Base-by-base conservation (phyloP, 495 filamentous ascomycete genomes). In the Aspergillus heteromorphus region DNA sequence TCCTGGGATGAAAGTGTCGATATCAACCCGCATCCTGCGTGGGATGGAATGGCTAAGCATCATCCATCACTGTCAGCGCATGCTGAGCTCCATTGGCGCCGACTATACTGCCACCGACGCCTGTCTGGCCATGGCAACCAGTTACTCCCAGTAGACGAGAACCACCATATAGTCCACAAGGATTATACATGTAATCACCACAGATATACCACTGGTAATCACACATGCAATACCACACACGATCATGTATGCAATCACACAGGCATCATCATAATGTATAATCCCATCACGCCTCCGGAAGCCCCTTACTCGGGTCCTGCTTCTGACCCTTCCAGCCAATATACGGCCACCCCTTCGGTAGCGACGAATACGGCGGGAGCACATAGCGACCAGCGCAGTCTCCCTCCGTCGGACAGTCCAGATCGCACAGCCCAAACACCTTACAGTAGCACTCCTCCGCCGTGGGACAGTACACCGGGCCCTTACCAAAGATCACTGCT, bases 391-490 rank as follows among this genome's bases (percentile, higher is more conserved):
- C 67, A 14, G 64, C 61, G 55, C 78, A 79, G 2, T 59, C 58
- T 17, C 59, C 65, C 17, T 66, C 63, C 19, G 57, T 51, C 1
- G 63, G 59, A 45, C 79, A 79, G 14, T 60, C 57, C 5, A 87
- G 54, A 58, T 79, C 65, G 64, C 84, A 87, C 40, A 81, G 56
- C 0, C 83, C 83, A 60, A 80, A 87, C 13, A 82, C 73, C 56
- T 83, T 82, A 68, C 84, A 87, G 55, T 86, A 85, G 59, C 84
- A 87, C 25, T 78, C 73, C 21, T 65, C 63, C 13, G 82, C 78
- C 1, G 64, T 64, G 0, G 83, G 84, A 50, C 84, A 87, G 58
- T 81, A 68, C 6, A 85, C 67, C 0, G 80, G 66, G 14, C 71
- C 67, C 59, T 72, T 73, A 19, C 74, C 78, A 57, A 82, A 80